A percentile compares a stretch with the other conserved stretches of the same genome.
These are phyloP conservation scores for Dactylonectria macrodidyma DNA, from an alignment of 2,329 filamentous ascomycete species.

Conservation along the genomic window DNA sequence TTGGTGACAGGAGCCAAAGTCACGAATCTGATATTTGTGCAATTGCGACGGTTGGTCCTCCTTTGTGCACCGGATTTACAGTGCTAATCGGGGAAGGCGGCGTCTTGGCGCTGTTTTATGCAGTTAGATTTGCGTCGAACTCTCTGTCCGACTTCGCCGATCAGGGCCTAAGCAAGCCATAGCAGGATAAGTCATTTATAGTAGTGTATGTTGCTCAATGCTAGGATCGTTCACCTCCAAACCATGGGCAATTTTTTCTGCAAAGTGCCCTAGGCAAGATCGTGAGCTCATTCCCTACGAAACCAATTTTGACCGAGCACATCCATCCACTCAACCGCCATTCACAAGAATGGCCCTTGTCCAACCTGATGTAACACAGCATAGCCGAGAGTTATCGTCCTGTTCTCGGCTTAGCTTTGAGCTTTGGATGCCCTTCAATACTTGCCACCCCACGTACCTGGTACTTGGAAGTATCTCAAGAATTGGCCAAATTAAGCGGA, in stretches of 20 bases:
- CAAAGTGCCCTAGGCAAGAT: not conserved
- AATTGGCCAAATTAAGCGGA: not conserved
- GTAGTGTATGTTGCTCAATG: not conserved
- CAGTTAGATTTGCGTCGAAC: no score
- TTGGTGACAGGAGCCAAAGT: no score
- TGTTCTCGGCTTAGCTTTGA: not conserved
- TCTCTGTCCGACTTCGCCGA: no score
- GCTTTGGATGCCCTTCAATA: not conserved
- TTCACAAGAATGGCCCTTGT: not conserved
- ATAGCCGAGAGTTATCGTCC: not conserved
- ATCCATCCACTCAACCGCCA: not conserved
- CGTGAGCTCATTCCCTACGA: not conserved
- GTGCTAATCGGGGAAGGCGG: no score
- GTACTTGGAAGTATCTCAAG: conserved; percentile 19
- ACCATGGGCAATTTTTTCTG: not conserved
- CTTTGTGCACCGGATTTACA: no score
- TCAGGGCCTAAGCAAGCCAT: not conserved
- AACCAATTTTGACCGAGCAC: not conserved
- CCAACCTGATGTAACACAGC: not conserved
- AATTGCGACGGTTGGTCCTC: no score
- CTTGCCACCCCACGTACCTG: conserved; percentile 24
- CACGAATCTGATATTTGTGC: no score
- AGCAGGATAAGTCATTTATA: not conserved
- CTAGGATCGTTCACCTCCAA: not conserved
- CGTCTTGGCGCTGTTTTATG: no score